Evolutionary conservation across 2,329 filamentous ascomycete species (phyloP), one percentile per base, ranked within the genome.

Genomic region (Parastagonospora nodorum): DNA sequence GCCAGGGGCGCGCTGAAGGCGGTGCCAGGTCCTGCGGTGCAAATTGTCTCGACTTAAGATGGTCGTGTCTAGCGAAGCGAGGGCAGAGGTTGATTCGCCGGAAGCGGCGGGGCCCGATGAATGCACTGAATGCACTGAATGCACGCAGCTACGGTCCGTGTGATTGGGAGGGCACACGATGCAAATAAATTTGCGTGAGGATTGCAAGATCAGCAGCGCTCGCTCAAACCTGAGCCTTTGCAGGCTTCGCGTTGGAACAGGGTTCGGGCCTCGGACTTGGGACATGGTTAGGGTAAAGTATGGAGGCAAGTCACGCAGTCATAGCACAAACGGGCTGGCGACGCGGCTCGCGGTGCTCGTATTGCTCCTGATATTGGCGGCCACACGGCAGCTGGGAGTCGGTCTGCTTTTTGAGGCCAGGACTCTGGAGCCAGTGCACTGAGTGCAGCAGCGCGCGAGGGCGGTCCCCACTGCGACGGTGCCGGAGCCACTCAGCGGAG

Each of bases 11-110:
- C 50, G 63, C 58, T 56, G 55, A 59, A 60, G 61, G 62, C 61
- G 67, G 63, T 63, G 3, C 36, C 36, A 38, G 36, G 36, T 38
- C 55, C 60, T 71, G 69, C 64, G 63, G 69, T 72, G 68, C 68
- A 71, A 65, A 67, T 61, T 72, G 69, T 69, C 63, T 73, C 68
- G 64, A 68, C 64, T 64, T 67, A 48, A 53, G 51, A 38, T 36
- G 39, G 38, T 48, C 12, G 38, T 50, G 38, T 59, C 55, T 65
- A 60, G 59, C 57, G 55, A 46, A 57, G 58, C 60, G 51, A 38
- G 51, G 31, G 48, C 42, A 44, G 42, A 37, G 33, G 48, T 48
- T 64, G 60, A 70, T 71, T 71, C 40, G 69, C 48, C 51, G 58
- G 50, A 52, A 48, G 50, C 35, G 48, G 44, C 46, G 35, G 49